Conservation (phyloP, 805 yeast species). For the Candida railenensis region DNA sequence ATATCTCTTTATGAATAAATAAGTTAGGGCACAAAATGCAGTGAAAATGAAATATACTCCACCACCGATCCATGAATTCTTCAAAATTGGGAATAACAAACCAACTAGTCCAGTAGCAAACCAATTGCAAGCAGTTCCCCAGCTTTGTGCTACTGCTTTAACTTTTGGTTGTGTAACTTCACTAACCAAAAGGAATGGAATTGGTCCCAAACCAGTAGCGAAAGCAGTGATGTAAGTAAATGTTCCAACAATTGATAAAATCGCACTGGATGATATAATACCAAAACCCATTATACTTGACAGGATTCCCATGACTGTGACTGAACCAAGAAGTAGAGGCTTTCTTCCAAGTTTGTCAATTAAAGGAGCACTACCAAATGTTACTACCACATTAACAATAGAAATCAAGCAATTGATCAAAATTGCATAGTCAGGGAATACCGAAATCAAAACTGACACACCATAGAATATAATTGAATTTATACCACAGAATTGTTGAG, state of each 20-base stretch:
- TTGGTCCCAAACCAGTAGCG: slow-evolving; percentile 93
- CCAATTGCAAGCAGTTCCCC: slow-evolving; percentile 93
- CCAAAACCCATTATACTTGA: slow-evolving; percentile 67
- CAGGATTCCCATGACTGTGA: slow-evolving; percentile 64
- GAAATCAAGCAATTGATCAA: slow-evolving; percentile 76
- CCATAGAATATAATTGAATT: slow-evolving; percentile 94
- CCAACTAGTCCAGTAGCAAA: slow-evolving; percentile 82
- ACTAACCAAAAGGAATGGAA: slow-evolving; percentile 84
- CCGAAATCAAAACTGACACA: slow-evolving; percentile 70
- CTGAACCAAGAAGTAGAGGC: slow-evolving; percentile 66
- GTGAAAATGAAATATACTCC: slow-evolving; percentile 76
- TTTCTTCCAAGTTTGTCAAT: slow-evolving; percentile 77
- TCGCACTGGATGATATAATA: slow-evolving; percentile 47
- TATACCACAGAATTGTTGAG: slow-evolving; percentile 92
- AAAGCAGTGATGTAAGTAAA: slow-evolving; percentile 77
- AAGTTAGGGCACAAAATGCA: slow-evolving; percentile 49
- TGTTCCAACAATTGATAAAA: slow-evolving; percentile 60
- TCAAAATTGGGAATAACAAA: slow-evolving; percentile 72
- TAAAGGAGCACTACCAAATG: slow-evolving; percentile 68
- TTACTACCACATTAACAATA: slow-evolving; percentile 68
- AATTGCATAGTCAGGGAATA: slow-evolving; percentile 72
- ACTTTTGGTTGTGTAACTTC: slow-evolving; percentile 86
- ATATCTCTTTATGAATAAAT: slow-evolving; percentile 40
- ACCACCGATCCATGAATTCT: slow-evolving; percentile 63
- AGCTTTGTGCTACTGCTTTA: slow-evolving; percentile 84